Base-by-base conservation (phyloP, 139 green algal species). In the Tetratostichococcus sp. region DNA sequence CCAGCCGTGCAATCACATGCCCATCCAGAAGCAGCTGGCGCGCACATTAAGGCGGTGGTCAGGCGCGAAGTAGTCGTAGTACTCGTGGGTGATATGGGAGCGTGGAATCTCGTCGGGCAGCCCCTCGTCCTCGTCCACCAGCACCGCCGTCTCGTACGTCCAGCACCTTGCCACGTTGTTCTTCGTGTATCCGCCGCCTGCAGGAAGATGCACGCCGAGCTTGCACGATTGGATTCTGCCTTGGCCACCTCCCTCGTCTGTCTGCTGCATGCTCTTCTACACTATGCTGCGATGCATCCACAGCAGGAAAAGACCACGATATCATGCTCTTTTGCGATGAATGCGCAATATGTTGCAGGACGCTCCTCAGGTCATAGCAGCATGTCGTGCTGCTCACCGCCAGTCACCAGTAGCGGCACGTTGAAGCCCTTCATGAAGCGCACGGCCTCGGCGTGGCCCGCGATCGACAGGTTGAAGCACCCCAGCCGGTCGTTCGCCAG, bases 111-210 rank as follows among this genome's bases (percentile, higher is more conserved):
- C 77, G 50, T 92, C 82, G 25, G 84, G 50, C 30, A 94, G 57
- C 2, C 76, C 43, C 17, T 77, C 43, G 35, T 80, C 67, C 34
- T 81, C 82, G 26, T 84, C 75, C 34, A 92, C 74, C 35, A 91
- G 79, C 5, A 84, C 82, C 33, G 82, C 82, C 1, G 91, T 93
- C 67, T 94, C 86, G 58, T 86, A 74, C 1, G 87, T 81, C 90
- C 91, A 96, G 35, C 88, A 92, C 4, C 95, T 82, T 19, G 95
- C 92, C 66, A 99, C 95, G 75, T 97, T 98, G 50, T 89, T 88
- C 77, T 98, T 98, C 22, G 91, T 98, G 87, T 99, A 99, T 17
- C 95, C 95, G 3, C 95, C 95, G 21, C 94, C 93, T 72, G 89
- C 84, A 71, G 73, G n/a, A n/a, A n/a, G n/a, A n/a, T n/a, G n/a